Evolutionary conservation across 495 filamentous ascomycete genomes (phyloP).

Genomic region (Echria macrotheca): DNA sequence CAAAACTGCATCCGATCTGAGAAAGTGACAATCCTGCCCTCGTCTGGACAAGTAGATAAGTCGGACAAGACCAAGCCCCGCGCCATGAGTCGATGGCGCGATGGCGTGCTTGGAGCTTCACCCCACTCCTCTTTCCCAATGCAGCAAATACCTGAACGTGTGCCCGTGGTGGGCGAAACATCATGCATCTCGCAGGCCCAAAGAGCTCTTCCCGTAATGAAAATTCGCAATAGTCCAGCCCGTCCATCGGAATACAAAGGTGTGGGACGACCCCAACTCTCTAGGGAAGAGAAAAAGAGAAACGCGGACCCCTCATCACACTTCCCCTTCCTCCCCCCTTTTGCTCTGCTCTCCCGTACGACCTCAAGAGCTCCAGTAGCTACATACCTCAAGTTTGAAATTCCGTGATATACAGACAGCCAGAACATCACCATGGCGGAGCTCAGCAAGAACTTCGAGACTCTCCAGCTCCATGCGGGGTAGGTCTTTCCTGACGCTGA

Average conservation of each 20-base stretch:
- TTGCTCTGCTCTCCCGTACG: background rate
- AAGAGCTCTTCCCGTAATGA: conserved; percentile 13
- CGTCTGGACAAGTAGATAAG: too few relatives aligned
- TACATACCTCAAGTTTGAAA: background rate
- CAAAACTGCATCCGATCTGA: too few relatives aligned
- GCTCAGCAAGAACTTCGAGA: conserved; percentile 67
- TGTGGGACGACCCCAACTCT: conserved; percentile 5
- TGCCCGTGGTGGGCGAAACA: conserved; percentile 5
- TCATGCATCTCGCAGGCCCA: conserved; percentile 6
- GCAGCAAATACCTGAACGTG: conserved; percentile 8
- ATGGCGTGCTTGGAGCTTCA: conserved; percentile 31
- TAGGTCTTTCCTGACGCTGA: conserved; percentile 34
- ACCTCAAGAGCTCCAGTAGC: background rate
- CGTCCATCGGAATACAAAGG: conserved; percentile 1
- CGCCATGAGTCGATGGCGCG: conserved; percentile 27
- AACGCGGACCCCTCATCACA: background rate
- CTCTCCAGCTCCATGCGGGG: conserved; percentile 95
- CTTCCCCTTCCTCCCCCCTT: conserved; percentile 1
- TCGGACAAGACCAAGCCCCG: too few relatives aligned
- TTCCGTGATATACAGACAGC: background rate
- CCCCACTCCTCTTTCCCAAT: conserved; percentile 22
- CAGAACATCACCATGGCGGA: conserved; percentile 30
- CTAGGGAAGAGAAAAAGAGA: background rate
- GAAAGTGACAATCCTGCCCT: background rate
- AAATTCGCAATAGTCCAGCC: conserved; percentile 10